Base-by-base conservation (phyloP, 352 stramenopile genomes). In the Phytophthora capsici region DNA sequence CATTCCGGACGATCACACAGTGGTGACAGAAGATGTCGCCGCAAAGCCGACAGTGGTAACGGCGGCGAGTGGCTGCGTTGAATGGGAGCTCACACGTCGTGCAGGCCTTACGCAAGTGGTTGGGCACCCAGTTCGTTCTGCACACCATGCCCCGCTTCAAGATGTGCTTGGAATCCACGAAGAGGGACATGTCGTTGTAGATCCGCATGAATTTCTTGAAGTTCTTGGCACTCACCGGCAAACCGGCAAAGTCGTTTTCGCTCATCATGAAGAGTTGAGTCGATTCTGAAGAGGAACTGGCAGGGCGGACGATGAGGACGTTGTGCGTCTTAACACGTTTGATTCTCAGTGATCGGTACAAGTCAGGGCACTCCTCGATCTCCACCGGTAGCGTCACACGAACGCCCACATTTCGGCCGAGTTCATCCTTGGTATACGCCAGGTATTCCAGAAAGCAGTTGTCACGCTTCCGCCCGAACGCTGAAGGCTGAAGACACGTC, bases 381-480 rank as follows among this genome's bases (percentile, higher is more conserved):
- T 89, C 73, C 1, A 93, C 51, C 1, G 84, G 82, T 20, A 88
- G 23, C 2, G 77, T 87, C 14, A 91, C 82, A n/a, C 84, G 84
- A 28, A 95, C 65, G 36, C 80, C 84, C 16, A 93, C 69, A 43
- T 84, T 66, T 40, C 84, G 83, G 5, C 75, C 77, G 6, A 72
- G 66, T 2, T 75, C 38, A 54, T 95, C 86, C n/a, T 76, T 80
- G 9, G 74, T 90, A 64, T 87, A 86, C 8, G 71, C 77, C 45
- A 92, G 64, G 62, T 89, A 92, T 50, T 95, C 86, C 40, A 95
- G 56, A 57, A 83, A 91, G 57, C 78, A 88, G 44, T 81, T 82
- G 71, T 95, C 82, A 19, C 80, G 72, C 60, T 89, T 90, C 16
- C 70, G 75, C 1, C 80, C 55, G 44, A 92, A 82, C 13, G 78